These are phyloP conservation scores for Geotrichum fermentans DNA, from an alignment of 1,139 yeast genomes.

Conservation along the genomic window DNA sequence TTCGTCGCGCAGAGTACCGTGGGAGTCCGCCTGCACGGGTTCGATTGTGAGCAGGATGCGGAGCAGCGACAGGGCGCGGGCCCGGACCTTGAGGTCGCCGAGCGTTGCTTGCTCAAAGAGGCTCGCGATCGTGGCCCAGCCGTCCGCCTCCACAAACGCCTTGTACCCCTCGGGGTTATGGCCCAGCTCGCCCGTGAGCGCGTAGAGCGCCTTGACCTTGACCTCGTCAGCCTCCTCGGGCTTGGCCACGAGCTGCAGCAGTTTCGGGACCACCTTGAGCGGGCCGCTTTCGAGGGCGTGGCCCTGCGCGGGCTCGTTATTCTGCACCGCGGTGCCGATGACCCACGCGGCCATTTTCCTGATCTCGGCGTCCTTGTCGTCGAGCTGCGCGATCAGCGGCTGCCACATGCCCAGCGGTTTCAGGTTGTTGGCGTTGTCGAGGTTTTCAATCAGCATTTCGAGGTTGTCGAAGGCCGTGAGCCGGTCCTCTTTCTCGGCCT, in stretches of 20 bases:
- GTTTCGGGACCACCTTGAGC: slow-evolving; percentile 45
- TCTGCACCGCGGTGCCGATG: slow-evolving; percentile 89
- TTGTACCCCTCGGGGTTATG: slow-evolving; percentile 58
- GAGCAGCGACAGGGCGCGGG: slow-evolving; percentile 16
- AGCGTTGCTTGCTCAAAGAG: slow-evolving; percentile 1
- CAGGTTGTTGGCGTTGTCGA: slow-evolving; percentile 92
- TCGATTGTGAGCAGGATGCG: slow-evolving; percentile 19
- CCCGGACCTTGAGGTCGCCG: slow-evolving; percentile 16
- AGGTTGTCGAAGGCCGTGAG: slow-evolving; percentile 82
- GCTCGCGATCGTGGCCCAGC: slow-evolving; percentile 46
- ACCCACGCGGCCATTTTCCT: slow-evolving; percentile 58
- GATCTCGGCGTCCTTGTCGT: slow-evolving; percentile 33
- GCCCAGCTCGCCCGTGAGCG: slow-evolving; percentile 69
- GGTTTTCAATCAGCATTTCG: slow-evolving; percentile 88
- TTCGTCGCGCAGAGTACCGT: slow-evolving; percentile 9
- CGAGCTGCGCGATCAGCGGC: slow-evolving; percentile 51
- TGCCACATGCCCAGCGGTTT: slow-evolving; percentile 82
- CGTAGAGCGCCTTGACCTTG: slow-evolving; percentile 66
- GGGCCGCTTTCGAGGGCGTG: slow-evolving; percentile 43
- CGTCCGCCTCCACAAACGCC: slow-evolving; percentile 51
- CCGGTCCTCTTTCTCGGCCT: slow-evolving; percentile 48
- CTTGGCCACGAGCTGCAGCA: slow-evolving; percentile 42
- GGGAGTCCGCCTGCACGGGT: slow-evolving; percentile 10
- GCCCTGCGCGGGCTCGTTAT: slow-evolving; percentile 69
- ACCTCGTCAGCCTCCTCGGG: slow-evolving; percentile 28